A percentile compares a stretch with the other conserved stretches of the same genome.
These are phyloP conservation scores for Schizochytrium sp. DNA, from an alignment of 108 stramenopile genomes.

Conservation along the genomic window DNA sequence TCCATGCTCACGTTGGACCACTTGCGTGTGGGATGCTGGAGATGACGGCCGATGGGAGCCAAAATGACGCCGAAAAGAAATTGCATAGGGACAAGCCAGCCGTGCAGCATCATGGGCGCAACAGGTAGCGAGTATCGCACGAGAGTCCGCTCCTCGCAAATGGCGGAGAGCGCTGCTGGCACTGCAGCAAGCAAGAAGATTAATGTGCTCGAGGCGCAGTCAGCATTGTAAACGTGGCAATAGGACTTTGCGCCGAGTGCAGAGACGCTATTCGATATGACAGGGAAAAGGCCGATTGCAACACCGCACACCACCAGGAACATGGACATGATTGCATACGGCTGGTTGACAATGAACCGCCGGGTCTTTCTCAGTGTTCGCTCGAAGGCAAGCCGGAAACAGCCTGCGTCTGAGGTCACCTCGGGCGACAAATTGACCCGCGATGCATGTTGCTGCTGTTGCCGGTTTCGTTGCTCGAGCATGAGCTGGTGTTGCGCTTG, in stretches of 20 bases:
- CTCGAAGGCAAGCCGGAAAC: neutral
- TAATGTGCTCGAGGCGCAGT: neutral
- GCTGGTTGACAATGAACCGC: neutral
- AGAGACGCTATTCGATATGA: neutral
- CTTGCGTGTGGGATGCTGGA: neutral
- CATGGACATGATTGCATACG: neutral
- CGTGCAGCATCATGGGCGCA: constrained; percentile 8
- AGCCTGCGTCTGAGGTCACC: neutral
- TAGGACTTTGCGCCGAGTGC: constrained; percentile 1
- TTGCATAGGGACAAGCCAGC: constrained; percentile 12
- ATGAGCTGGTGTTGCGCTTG: neutral
- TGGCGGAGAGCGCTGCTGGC: neutral
- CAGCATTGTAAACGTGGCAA: neutral
- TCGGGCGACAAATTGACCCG: neutral
- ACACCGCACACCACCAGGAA: neutral
- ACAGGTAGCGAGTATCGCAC: neutral
- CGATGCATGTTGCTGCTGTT: neutral
- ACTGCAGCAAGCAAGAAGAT: neutral
- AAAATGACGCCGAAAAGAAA: neutral
- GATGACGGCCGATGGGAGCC: neutral
- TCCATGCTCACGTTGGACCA: neutral
- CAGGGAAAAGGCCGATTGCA: neutral
- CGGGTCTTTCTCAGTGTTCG: neutral
- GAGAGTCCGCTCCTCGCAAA: neutral
- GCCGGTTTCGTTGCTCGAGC: neutral